Conservation (phyloP, 768 basidiomycete species). For the Myochromella boudieri region DNA sequence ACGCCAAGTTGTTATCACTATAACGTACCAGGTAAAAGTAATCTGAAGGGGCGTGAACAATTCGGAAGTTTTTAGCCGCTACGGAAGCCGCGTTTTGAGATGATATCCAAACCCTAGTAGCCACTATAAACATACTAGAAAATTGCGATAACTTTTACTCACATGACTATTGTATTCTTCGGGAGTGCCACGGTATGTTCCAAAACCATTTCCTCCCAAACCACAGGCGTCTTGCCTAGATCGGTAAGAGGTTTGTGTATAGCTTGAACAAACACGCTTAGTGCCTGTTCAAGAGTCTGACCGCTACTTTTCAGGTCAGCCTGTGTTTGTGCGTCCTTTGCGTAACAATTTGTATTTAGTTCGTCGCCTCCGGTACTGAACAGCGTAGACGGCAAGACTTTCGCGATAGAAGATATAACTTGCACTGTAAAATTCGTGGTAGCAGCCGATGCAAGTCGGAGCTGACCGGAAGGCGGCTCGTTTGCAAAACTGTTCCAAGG, state of each 20-base stretch:
- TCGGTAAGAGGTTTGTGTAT: conserved; percentile 54
- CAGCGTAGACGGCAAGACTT: conserved; percentile 53
- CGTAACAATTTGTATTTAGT: conserved; percentile 67
- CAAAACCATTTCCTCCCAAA: conserved; percentile 82
- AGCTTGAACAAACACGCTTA: conserved; percentile 57
- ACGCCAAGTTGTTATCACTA: neutral
- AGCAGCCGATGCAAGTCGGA: conserved; percentile 63
- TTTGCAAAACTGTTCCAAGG: conserved; percentile 64
- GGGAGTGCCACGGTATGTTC: conserved; percentile 42
- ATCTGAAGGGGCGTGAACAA: conserved; percentile 73
- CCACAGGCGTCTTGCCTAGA: conserved; percentile 70
- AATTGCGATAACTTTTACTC: conserved; percentile 21
- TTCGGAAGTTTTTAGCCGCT: conserved; percentile 51
- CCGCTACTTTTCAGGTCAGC: conserved; percentile 47
- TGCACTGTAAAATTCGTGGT: conserved; percentile 59
- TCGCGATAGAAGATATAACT: conserved; percentile 54
- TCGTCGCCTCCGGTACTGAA: conserved; percentile 87
- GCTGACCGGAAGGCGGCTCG: conserved; percentile 83
- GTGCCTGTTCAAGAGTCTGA: conserved; percentile 60
- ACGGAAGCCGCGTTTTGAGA: conserved; percentile 58
- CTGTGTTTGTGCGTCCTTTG: conserved; percentile 59
- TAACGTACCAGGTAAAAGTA: conserved; percentile 67
- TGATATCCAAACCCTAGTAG: conserved; percentile 67
- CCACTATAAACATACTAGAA: neutral
- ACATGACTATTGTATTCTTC: conserved; percentile 59